phyloP scores from a whole-genome alignment of 1,284 basidiomycete genomes.

The Flammula alnicola region DNA sequence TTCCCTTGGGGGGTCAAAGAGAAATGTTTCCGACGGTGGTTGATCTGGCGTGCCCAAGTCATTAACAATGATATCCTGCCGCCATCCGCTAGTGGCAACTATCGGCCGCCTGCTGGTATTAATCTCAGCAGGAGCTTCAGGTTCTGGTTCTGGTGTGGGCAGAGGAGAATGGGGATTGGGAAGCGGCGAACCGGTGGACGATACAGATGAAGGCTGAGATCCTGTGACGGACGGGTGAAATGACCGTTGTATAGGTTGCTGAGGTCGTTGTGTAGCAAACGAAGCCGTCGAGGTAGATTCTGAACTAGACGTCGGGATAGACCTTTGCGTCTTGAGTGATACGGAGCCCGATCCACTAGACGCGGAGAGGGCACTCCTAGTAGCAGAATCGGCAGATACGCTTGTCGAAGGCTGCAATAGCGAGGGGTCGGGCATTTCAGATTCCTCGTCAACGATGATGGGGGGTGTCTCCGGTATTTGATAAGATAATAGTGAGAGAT shows the following conservation, averaged over 20 bases:
- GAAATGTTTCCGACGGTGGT: slow-evolving; percentile 21
- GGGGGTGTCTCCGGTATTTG: slow-evolving; percentile 25
- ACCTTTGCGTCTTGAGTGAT: slow-evolving; percentile 20
- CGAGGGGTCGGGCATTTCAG: no score
- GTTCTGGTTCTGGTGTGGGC: slow-evolving; percentile 9
- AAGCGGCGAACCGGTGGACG: slow-evolving; percentile 18
- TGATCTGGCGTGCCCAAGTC: slow-evolving; percentile 27
- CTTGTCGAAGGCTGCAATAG: not conserved
- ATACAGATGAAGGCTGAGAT: slow-evolving; percentile 12
- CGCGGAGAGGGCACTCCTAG: slow-evolving; percentile 5
- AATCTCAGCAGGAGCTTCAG: not conserved
- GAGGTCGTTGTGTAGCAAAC: slow-evolving; percentile 9
- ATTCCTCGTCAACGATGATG: slow-evolving; percentile 18
- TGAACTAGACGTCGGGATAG: slow-evolving; percentile 13
- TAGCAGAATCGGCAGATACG: not conserved
- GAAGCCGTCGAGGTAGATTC: slow-evolving; percentile 9
- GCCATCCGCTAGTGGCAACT: not conserved
- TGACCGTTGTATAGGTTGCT: not conserved
- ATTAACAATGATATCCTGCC: slow-evolving; percentile 17
- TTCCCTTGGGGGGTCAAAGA: slow-evolving; percentile 11
- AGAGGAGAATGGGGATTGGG: slow-evolving; percentile 25
- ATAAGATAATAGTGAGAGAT: slow-evolving; percentile 24
- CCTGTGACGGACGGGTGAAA: not conserved
- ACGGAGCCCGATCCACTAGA: slow-evolving; percentile 13
- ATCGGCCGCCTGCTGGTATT: not conserved